phyloP scores from a whole-genome alignment of 345 rosid genomes.

The Firmiana major region DNA sequence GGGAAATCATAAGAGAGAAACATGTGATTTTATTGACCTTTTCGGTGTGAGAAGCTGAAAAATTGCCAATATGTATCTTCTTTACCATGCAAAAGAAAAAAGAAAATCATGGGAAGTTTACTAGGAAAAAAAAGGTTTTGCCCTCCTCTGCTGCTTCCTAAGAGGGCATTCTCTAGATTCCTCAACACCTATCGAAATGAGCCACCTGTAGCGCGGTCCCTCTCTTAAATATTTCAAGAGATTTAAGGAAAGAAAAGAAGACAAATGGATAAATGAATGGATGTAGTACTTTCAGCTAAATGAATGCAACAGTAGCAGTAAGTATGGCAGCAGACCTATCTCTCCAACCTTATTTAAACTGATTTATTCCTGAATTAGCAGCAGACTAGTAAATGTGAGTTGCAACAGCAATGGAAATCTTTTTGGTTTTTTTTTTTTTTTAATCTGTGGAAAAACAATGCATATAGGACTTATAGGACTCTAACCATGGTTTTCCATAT shows the following conservation, averaged over 20 bases:
- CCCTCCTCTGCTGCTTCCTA: background rate
- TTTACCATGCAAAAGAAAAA: constrained; percentile 4
- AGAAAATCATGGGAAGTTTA: constrained; percentile 16
- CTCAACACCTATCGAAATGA: background rate
- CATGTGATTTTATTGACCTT: constrained; percentile 41
- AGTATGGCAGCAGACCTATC: background rate
- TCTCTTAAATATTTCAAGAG: background rate
- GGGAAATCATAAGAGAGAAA: constrained; percentile 29
- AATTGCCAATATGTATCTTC: background rate
- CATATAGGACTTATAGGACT: too few relatives aligned
- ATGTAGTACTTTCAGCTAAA: background rate
- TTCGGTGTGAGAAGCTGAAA: constrained; percentile 30
- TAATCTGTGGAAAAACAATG: too few relatives aligned
- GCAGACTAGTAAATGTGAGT: constrained; percentile 5
- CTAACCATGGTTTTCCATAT: too few relatives aligned
- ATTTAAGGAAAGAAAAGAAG: background rate
- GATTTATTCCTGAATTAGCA: background rate
- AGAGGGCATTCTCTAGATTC: background rate
- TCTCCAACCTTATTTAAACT: background rate
- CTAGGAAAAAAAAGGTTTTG: background rate
- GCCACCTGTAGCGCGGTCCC: background rate
- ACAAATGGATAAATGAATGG: background rate
- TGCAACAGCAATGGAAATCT: constrained; percentile 8
- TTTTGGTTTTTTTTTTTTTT: background rate
- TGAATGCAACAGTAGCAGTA: background rate